These are phyloP conservation scores for Cadophora malorum DNA, from an alignment of 2,329 filamentous ascomycete species.

Conservation along the genomic window DNA sequence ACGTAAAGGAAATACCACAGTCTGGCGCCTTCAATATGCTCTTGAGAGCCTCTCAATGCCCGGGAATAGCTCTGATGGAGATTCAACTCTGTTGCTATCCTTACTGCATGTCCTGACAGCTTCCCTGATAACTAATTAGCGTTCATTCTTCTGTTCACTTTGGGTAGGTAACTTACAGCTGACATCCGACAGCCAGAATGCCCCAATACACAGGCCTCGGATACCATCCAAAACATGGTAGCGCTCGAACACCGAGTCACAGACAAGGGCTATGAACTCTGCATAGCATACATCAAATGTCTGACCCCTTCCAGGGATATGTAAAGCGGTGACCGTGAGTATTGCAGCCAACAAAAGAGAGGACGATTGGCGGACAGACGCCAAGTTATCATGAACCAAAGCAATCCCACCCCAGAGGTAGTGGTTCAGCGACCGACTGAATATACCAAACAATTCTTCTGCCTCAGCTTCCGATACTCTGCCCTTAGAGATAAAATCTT, in stretches of 20 bases:
- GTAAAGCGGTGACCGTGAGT: constrained; percentile 63
- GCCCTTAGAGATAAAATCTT: constrained; percentile 58
- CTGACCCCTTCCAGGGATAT: constrained; percentile 59
- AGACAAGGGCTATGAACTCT: constrained; percentile 63
- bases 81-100: constrained; percentile 63
- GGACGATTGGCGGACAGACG: constrained; percentile 60
- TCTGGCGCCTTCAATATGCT: constrained; percentile 61
- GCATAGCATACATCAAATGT: constrained; percentile 62
- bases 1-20: constrained; percentile 70
- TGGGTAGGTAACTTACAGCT: constrained; percentile 42
- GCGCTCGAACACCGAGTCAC: constrained; percentile 62
- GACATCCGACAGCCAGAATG: constrained; percentile 66
- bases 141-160: no score
- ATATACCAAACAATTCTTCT: constrained; percentile 55
- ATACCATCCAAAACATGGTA: constrained; percentile 64
- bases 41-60: constrained; percentile 53
- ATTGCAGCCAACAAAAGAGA: constrained; percentile 62
- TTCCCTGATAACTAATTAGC: constrained; percentile 54
- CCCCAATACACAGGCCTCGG: constrained; percentile 64
- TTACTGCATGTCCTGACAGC: constrained; percentile 62
- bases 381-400: constrained; percentile 55
- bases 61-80: constrained; percentile 60
- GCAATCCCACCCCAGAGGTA: constrained; percentile 59
- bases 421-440: constrained; percentile 56
- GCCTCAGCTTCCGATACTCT: constrained; percentile 54